phyloP scores from a whole-genome alignment of 495 filamentous ascomycete genomes.

The Rostrohypoxylon terebratum region DNA sequence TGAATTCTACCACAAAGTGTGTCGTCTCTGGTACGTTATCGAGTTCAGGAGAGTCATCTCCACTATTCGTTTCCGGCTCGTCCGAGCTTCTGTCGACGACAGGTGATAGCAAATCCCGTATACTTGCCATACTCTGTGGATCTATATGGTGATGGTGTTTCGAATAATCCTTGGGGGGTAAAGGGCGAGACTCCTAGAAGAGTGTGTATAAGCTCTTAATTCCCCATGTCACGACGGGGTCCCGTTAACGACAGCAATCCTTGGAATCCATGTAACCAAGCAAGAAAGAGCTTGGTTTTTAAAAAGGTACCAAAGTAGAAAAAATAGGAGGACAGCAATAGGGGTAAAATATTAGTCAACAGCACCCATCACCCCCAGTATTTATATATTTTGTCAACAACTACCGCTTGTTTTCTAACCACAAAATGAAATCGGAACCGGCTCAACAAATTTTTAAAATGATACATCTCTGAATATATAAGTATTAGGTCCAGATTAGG shows the following conservation, averaged over 20 bases:
- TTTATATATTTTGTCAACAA: slow-evolving; percentile 6
- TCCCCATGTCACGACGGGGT: neutral
- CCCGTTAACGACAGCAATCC: neutral
- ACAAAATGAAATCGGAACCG: neutral
- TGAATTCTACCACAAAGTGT: slow-evolving; percentile 75
- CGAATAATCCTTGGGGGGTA: neutral
- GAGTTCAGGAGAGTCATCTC: neutral
- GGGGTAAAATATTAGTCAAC: slow-evolving; percentile 20
- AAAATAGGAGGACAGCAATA: neutral
- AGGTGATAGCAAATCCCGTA: slow-evolving; percentile 32
- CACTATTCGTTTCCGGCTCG: neutral
- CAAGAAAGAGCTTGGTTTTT: neutral
- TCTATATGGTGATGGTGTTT: neutral
- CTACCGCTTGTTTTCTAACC: neutral
- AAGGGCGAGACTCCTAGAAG: slow-evolving; percentile 36
- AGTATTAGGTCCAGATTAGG: neutral
- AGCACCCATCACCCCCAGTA: neutral
- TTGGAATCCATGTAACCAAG: neutral
- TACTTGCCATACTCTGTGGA: slow-evolving; percentile 29
- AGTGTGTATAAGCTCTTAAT: slow-evolving; percentile 18
- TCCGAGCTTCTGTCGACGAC: neutral
- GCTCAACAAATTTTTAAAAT: neutral
- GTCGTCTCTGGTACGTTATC: slow-evolving; percentile 32
- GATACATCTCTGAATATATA: neutral
- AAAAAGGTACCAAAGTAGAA: neutral